These are phyloP conservation scores for Cercospora sp. DNA, from an alignment of 2,329 filamentous ascomycete species.

Conservation along the genomic window DNA sequence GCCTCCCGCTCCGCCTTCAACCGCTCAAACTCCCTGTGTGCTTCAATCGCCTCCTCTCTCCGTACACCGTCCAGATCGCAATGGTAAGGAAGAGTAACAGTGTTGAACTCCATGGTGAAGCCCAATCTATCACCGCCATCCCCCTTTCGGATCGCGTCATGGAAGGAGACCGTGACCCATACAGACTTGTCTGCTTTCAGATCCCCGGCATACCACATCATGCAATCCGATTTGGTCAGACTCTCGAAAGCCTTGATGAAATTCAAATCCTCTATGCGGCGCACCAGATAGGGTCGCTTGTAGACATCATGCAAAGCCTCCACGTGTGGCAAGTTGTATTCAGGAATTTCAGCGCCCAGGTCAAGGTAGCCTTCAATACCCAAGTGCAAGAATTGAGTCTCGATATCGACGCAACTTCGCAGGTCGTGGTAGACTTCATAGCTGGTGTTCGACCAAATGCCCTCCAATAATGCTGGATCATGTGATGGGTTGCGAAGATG, in stretches of 20 bases:
- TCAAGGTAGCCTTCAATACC: not conserved
- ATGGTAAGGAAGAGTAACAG: not conserved
- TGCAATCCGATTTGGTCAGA: constrained; percentile 2
- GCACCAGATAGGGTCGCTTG: constrained; percentile 5
- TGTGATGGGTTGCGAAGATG: constrained; percentile 2
- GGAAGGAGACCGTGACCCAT: constrained; percentile 3
- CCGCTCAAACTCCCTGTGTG: not conserved
- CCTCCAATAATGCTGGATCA: not conserved
- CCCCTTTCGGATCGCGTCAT: not conserved
- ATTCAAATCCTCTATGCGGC: not conserved
- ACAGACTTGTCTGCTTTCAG: not conserved
- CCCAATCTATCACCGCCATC: not conserved
- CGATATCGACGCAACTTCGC: not conserved
- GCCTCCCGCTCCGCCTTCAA: not conserved
- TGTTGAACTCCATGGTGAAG: not conserved
- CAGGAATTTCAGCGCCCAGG: not conserved
- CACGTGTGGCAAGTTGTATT: not conserved
- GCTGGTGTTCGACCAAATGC: not conserved
- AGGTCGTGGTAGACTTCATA: constrained; percentile 13
- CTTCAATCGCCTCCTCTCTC: constrained; percentile 1
- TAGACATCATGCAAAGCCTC: constrained; percentile 10
- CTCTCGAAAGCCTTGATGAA: constrained; percentile 11
- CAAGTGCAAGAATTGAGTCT: not conserved
- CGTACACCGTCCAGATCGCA: not conserved
- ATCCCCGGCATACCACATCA: constrained; percentile 6